A percentile compares a stretch with the other conserved stretches of the same genome.
Evolutionary conservation across 352 stramenopile species (phyloP).

Genomic region (Phytophthora chlamydospora): DNA sequence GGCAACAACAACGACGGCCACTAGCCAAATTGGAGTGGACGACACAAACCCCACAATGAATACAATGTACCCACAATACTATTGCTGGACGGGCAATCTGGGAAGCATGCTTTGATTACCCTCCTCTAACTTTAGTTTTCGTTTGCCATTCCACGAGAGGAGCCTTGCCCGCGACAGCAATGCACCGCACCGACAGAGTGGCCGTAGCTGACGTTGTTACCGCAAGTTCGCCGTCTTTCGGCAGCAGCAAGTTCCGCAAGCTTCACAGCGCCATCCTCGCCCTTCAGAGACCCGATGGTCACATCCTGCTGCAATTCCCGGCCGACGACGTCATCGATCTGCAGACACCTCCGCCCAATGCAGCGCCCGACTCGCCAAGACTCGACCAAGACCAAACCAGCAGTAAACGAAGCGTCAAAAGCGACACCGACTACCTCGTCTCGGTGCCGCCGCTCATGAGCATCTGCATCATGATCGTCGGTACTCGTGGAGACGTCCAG

Average conservation of each 20-base stretch:
- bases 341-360: conserved; percentile 5
- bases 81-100: too few species aligned
- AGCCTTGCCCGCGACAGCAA: neutral
- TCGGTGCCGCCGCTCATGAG: conserved; percentile 43
- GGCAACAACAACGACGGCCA: conserved; percentile 15
- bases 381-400: neutral
- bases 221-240: conserved; percentile 1
- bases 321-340: conserved; percentile 37
- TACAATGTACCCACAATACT: too few species aligned
- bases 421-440: conserved; percentile 2
- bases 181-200: conserved; percentile 13
- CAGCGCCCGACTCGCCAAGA: neutral
- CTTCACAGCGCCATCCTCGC: conserved; percentile 18
- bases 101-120: too few species aligned
- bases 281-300: conserved; percentile 35
- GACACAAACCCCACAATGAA: neutral
- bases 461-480: conserved; percentile 88
- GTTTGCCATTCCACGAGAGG: too few species aligned
- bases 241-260: conserved; percentile 21
- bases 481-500: conserved; percentile 79
- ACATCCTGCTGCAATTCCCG: conserved; percentile 49
- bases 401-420: neutral
- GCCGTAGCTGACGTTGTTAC: neutral
- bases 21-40: neutral
- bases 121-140: too few species aligned